Conservation (phyloP, 1,284 basidiomycete genomes). For the Macrocystidia cucumis region DNA sequence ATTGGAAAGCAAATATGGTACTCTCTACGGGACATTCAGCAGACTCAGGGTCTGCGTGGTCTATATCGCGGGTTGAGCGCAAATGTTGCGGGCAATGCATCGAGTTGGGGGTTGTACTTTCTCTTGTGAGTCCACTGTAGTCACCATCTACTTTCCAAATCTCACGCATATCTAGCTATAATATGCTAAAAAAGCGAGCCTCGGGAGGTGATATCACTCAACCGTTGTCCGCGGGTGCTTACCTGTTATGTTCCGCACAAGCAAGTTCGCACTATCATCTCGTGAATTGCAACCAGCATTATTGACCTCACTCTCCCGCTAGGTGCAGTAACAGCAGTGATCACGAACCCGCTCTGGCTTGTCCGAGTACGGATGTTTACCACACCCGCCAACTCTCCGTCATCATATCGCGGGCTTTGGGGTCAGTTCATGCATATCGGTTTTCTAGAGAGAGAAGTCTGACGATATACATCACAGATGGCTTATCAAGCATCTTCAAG, state of each 20-base stretch:
- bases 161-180: conserved; percentile 59
- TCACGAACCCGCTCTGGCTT: conserved; percentile 99
- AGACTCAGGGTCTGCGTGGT: conserved; percentile 74
- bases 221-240: conserved; percentile 69
- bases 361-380: conserved; percentile 98
- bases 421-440: conserved; percentile 42
- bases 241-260: conserved; percentile 89
- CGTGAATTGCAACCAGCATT: conserved; percentile 7
- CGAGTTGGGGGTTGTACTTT: conserved; percentile 97
- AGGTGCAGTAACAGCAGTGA: conserved; percentile 89
- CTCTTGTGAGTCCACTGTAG: conserved; percentile 70
- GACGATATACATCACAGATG: conserved; percentile 45
- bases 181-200: conserved; percentile 83
- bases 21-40: conserved; percentile 70
- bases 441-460: conserved; percentile 4
- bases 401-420: conserved; percentile 74
- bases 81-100: conserved; percentile 95
- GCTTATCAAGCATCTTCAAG: conserved; percentile 59
- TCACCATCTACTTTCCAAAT: neutral
- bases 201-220: conserved; percentile 50
- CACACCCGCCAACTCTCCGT: conserved; percentile 55
- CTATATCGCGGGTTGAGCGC: conserved; percentile 88
- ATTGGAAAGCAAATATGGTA: conserved; percentile 76
- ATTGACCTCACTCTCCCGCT: conserved; percentile 10
- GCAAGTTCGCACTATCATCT: conserved; percentile 66